Evolutionary conservation across 306 rosid species (phyloP), one percentile per base, ranked within the genome.

Genomic region (Delonix regia): DNA sequence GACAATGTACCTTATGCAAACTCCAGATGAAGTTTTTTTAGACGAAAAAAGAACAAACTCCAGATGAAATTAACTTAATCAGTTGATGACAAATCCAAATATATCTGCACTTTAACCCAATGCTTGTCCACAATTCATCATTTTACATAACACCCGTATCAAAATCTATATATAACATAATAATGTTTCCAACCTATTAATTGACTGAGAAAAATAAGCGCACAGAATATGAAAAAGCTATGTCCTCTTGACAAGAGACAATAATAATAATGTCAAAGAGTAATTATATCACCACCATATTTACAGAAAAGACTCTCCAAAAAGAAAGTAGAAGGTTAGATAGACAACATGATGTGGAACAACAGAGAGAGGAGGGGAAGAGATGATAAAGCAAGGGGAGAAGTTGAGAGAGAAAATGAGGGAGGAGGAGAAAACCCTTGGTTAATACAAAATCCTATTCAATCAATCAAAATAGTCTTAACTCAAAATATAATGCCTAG

Each of bases 261-360:
- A 63, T 24, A 7, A 63, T 39, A 2, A 33, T 11, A 21, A 72
- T 33, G 18, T 52, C 28, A 65, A 30, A n/a, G n/a, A 71, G 9
- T 36, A 30, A 51, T 28, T 11, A 72, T 10, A 52, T 10, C 65
- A 72, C 34, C 16, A 8, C 48, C 49, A 72, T 24, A 34, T 72
- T 72, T 19, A 38, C 25, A 39, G 27, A 39, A 59, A 74, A 33
- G 24, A 74, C 7, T n/a, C 56, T 57, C 66, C 22, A 74, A 42
- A 42, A 59, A 74, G 66, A 74, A 38, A 55, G 10, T 11, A 34
- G 25, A 45, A 45, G 9, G 28, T 38, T 38, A 61, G 28, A 41
- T n/a, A 75, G 61, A 45, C 25, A 28, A 3, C 53, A 14, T n/a
- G 15, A 1, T 48, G 19, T 48, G 19, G 12, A 21, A 67, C 6